Base-by-base conservation (phyloP, 1,139 yeast species). In the Zygosaccharomyces pseudobailii region DNA sequence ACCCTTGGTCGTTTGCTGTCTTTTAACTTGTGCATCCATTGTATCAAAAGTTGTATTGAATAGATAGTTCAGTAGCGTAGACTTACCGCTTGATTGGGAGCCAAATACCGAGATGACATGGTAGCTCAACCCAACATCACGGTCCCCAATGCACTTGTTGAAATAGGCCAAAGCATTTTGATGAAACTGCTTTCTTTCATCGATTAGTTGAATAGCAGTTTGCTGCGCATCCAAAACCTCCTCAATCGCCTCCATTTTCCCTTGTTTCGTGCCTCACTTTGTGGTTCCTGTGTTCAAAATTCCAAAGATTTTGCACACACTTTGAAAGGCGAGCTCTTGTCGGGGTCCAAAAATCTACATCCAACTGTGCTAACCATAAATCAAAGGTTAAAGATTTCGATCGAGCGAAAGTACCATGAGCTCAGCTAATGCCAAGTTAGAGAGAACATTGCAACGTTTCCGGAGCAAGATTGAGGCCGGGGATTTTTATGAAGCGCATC, bases 51-150 rank as follows among this genome's bases (percentile, higher is more conserved):
- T 71, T 8, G 98, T 92, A 54, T 86, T 85, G 70, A 94, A 94
- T 46, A 92, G 71, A 40, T 80, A 78, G 68, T 92, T 92, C 62
- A 92, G 75, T 51, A 92, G 74, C 0, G 98, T 92, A 2, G 96
- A 87, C 67, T 92, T 92, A 47, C 98, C 98, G 3, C 97, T 90
- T 3, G 95, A 86, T 65, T 92, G 98, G 1, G 96, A 87, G 7
- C 98, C 98, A 72, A 92, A 92, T 42, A 92, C 98, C 0, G 97
- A 85, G 3, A 92, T 87, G 23, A 92, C 82, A 66, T 92, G 96
- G 70, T 90, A 90, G 58, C 84, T 75, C 52, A 86, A 71, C 0
- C 92, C 95, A 23, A 76, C 74, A 41, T 74, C 73, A 31, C 58
- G 55, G 38, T 63, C 65, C 19, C 68, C 57, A 8, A 70, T 62